Evolutionary conservation across 1,284 basidiomycete genomes (phyloP).

Genomic region (Leccinum solheimii): DNA sequence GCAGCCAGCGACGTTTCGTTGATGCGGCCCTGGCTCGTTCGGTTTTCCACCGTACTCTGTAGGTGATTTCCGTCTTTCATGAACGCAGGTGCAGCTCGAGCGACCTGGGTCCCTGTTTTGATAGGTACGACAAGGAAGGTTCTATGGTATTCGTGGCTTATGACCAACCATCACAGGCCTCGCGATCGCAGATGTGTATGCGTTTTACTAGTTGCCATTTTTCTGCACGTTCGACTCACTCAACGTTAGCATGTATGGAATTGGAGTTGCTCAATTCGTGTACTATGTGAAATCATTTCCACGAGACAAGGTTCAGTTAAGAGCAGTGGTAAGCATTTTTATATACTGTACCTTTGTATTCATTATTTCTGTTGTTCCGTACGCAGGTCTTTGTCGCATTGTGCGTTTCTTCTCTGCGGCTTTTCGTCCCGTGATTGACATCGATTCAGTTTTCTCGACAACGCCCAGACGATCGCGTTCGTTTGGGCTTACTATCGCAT

Average conservation of each 20-base stretch:
- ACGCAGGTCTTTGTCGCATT: constrained; percentile 14
- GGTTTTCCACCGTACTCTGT: neutral
- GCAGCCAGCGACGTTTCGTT: neutral
- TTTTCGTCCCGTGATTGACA: constrained; percentile 2
- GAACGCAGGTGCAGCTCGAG: neutral
- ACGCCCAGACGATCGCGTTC: constrained; percentile 1
- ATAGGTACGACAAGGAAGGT: constrained; percentile 8
- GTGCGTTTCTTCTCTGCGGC: constrained; percentile 3
- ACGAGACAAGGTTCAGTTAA: constrained; percentile 12
- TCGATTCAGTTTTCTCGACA: constrained; percentile 13
- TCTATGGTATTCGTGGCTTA: no score
- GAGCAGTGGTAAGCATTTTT: constrained; percentile 8
- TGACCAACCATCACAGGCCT: constrained; percentile 1
- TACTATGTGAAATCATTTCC: constrained; percentile 24
- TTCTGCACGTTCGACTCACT: neutral
- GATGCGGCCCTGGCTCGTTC: neutral
- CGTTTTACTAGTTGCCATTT: neutral
- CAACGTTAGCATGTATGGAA: constrained; percentile 15
- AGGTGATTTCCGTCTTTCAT: neutral
- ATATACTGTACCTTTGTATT: no score
- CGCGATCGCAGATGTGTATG: constrained; percentile 1
- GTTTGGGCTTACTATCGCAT: neutral
- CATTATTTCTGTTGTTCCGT: neutral
- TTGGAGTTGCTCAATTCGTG: constrained; percentile 15
- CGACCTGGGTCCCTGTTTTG: constrained; percentile 10